Base-by-base conservation (phyloP, 179 eudicot genomes). In the Actinidia polygama region DNA sequence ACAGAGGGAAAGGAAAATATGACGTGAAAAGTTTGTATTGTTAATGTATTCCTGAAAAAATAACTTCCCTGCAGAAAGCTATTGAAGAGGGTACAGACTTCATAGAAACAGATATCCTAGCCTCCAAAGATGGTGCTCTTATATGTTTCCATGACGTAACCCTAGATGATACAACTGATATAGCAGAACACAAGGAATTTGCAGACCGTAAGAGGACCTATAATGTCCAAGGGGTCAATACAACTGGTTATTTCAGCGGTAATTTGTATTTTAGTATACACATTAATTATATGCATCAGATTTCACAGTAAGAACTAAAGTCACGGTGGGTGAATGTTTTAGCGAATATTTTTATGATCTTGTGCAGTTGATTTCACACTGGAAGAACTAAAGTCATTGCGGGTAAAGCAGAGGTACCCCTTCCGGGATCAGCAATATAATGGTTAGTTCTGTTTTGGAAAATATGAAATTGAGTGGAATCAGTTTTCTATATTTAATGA, bases 11-110 rank as follows among this genome's bases (percentile, higher is more conserved):
- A 30, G 36, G 36, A 30, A 30, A 30, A 30, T 30, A 30, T 30
- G 36, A 30, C 1, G 36, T 30, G 36, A 30, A 30, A 30, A 30
- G 36, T 30, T 30, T 2, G 36, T 30, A 30, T 30, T 30, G 24
- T 49, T 66, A 21, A 23, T 59, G 26, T 30, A 10, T 62, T 70
- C 47, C 21, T 49, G 44, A 78, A 75, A 62, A 75, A 62, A 62
- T 63, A 23, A 12, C 15, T 63, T 75, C 23, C 72, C 86, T 86
- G 83, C 93, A 96, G 99, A 91, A 91, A 89, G 99, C 99, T 44
- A 93, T 97, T 80, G 93, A 92, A 80, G 99, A 95, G 87, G 99
- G 98, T 64, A 82, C 99, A 55, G 98, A 96, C 85, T 96, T 95
- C 87, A 93, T 96, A 89, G 99, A 96, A 85, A 85, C 99, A 7